Conservation (phyloP, 78 protist genomes). For the Monosiga brevicollis region DNA sequence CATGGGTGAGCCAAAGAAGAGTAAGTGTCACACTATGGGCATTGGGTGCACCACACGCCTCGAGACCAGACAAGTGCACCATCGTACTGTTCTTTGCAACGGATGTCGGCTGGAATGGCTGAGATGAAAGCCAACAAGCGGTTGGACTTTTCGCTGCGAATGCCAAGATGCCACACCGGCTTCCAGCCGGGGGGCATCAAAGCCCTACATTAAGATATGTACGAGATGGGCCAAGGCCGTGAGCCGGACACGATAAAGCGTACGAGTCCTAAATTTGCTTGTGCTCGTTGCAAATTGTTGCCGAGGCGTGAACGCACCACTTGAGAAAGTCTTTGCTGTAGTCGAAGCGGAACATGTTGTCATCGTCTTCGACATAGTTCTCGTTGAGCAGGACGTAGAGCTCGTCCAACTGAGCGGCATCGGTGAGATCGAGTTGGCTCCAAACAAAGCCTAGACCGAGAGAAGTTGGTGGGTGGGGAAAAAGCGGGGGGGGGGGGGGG, state of each 20-base stretch:
- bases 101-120: conserved; percentile 80
- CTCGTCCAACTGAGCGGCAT: conserved; percentile 46
- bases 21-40: not conserved
- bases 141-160: conserved; percentile 47
- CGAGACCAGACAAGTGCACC: not conserved
- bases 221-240: too few relatives aligned
- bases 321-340: conserved; percentile 80
- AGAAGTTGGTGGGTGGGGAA: too few relatives aligned
- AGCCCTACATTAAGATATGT: conserved; percentile 70
- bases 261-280: not conserved
- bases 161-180: conserved; percentile 82
- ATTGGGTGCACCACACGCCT: not conserved
- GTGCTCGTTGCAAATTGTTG: not conserved
- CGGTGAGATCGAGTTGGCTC: too few relatives aligned
- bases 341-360: conserved; percentile 94
- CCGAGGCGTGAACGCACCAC: conserved; percentile 49
- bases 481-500: too few relatives aligned
- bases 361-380: conserved; percentile 97
- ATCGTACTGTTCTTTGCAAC: conserved; percentile 20
- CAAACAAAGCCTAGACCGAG: too few relatives aligned
- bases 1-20: not conserved
- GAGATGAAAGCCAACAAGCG: conserved; percentile 88
- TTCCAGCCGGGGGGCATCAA: conserved; percentile 81
- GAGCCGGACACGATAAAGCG: not conserved
- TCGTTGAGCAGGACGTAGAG: conserved; percentile 71